Conservation (phyloP, 257 asterid species). For the Ajuga chamaepitys region DNA sequence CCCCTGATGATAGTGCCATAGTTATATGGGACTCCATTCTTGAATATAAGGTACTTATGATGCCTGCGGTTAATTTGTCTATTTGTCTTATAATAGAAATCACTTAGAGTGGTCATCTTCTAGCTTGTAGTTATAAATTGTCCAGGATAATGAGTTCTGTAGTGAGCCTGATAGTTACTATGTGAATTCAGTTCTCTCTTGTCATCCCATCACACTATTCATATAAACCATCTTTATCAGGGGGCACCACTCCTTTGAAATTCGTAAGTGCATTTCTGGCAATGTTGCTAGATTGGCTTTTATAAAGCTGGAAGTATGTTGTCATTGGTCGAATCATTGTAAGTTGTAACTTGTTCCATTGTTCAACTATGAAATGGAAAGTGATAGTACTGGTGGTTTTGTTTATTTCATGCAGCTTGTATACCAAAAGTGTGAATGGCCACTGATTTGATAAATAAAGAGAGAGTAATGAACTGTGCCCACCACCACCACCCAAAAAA, state of each 20-base stretch:
- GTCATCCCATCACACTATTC: not conserved
- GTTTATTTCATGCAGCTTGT: not conserved
- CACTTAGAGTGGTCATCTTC: not conserved
- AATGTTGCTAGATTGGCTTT: not conserved
- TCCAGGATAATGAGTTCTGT: not conserved
- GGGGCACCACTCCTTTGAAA: not conserved
- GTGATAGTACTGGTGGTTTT: not conserved
- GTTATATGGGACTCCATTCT: conserved; percentile 96
- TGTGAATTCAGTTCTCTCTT: not conserved
- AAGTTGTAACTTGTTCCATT: not conserved
- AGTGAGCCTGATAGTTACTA: not conserved
- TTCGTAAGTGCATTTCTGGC: not conserved
- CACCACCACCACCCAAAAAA: too few relatives aligned
- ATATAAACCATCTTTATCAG: not conserved
- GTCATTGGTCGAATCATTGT: not conserved
- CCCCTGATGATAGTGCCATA: conserved; percentile 95
- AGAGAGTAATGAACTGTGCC: not conserved
- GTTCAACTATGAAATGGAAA: not conserved
- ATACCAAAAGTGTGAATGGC: not conserved
- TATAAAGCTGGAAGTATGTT: not conserved
- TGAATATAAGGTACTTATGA: conserved; percentile 72
- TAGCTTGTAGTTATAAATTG: not conserved
- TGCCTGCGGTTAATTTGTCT: not conserved
- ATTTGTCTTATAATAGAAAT: not conserved
- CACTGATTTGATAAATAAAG: not conserved